These are phyloP conservation scores for Chaetomiaceae sp. DNA, from an alignment of 2,329 filamentous ascomycete species.

Conservation along the genomic window DNA sequence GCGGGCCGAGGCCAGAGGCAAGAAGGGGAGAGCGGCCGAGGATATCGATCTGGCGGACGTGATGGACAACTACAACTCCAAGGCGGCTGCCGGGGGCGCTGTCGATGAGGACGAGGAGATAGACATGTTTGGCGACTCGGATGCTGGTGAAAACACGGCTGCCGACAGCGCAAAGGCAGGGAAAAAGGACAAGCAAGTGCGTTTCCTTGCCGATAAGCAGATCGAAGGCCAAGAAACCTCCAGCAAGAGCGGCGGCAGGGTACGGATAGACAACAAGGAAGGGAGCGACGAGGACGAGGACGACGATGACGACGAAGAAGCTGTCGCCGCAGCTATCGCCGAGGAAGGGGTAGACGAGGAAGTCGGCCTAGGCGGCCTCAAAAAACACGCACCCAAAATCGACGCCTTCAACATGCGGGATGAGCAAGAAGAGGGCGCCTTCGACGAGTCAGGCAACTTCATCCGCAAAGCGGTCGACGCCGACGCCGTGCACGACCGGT, in stretches of 20 bases:
- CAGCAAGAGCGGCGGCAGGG: conserved; percentile 69
- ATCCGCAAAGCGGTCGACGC: conserved; percentile 84
- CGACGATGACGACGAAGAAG: conserved; percentile 62
- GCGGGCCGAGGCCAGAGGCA: conserved; percentile 57
- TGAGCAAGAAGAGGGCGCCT: conserved; percentile 88
- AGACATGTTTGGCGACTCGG: conserved; percentile 81
- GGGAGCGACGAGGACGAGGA: conserved; percentile 42
- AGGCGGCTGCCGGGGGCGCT: conserved; percentile 31
- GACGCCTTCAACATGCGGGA: conserved; percentile 92
- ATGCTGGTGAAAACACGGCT: conserved; percentile 43
- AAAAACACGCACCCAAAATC: conserved; percentile 86
- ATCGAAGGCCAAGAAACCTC: conserved; percentile 75
- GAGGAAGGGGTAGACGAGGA: conserved; percentile 82
- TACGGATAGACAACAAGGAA: conserved; percentile 55
- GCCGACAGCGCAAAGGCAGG: conserved; percentile 30
- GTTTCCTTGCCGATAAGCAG: conserved; percentile 52
- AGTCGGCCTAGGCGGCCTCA: conserved; percentile 82
- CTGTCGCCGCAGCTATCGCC: conserved; percentile 67
- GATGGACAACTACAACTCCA: conserved; percentile 50
- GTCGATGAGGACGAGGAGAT: conserved; percentile 59
- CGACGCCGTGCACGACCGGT: conserved; percentile 84
- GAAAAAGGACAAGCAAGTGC: conserved; percentile 60
- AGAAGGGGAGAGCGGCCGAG: conserved; percentile 27
- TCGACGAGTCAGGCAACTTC: conserved; percentile 88
- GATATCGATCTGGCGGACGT: conserved; percentile 48